phyloP scores from a whole-genome alignment of 306 rosid genomes.

The Parietaria judaica region DNA sequence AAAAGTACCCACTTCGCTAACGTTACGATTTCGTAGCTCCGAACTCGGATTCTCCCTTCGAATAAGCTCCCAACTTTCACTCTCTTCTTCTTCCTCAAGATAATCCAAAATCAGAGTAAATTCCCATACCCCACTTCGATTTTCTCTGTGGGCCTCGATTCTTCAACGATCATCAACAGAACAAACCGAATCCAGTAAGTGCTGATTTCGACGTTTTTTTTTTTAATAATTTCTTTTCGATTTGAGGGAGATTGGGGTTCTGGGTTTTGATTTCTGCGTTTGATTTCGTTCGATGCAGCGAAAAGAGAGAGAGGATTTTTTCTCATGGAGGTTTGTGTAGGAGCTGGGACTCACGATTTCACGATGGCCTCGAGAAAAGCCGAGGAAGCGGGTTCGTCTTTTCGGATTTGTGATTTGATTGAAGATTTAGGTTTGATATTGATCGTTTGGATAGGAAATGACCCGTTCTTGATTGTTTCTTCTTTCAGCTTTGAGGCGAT shows the following conservation, averaged over 20 bases:
- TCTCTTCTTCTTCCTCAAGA: not conserved
- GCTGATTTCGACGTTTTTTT: not conserved
- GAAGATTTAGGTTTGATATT: not conserved
- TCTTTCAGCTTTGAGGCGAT: constrained; percentile 73
- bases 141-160: constrained; percentile 6
- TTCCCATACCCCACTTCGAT: not conserved
- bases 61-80: not conserved
- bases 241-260: not conserved
- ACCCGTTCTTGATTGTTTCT: not conserved
- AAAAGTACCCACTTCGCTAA: constrained; percentile 22
- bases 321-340: constrained; percentile 41
- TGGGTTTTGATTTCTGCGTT: not conserved
- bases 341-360: constrained; percentile 50
- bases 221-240: not conserved
- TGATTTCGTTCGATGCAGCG: constrained; percentile 12
- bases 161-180: constrained; percentile 4
- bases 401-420: not conserved
- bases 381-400: constrained; percentile 71
- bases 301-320: constrained; percentile 9
- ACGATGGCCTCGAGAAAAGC: constrained; percentile 87
- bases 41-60: not conserved
- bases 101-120: no score
- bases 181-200: constrained; percentile 17
- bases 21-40: constrained; percentile 32
- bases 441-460: not conserved